Percentiles rank a stretch among this genome's conserved stretches.
Conservation (phyloP, 106 monocot species). For the Xerophyta viscosa region DNA sequence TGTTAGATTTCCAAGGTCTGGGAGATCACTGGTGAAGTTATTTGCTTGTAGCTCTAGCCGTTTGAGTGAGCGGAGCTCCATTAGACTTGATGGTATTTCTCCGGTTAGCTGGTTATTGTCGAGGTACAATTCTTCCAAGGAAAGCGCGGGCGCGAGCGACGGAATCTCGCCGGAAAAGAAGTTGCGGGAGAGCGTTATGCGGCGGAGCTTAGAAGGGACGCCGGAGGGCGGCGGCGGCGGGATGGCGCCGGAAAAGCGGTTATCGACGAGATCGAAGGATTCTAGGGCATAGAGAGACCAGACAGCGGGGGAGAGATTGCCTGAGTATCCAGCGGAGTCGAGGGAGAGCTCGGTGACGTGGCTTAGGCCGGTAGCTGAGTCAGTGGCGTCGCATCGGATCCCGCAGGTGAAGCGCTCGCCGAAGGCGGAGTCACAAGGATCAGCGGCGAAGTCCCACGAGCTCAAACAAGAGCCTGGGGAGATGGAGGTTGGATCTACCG, state of each 20-base stretch:
- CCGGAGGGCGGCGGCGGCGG: conserved; percentile 21
- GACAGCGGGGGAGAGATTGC: conserved; percentile 28
- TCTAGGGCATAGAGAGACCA: conserved; percentile 46
- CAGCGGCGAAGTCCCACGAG: conserved; percentile 67
- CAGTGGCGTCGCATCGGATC: conserved; percentile 47
- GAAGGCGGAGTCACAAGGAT: conserved; percentile 64
- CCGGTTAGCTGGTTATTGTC: conserved; percentile 42
- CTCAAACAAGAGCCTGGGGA: conserved; percentile 48
- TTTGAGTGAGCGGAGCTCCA: conserved; percentile 10
- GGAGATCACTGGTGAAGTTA: conserved; percentile 40
- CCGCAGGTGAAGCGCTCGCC: conserved; percentile 55
- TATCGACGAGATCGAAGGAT: conserved; percentile 43
- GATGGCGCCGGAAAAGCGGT: conserved; percentile 41
- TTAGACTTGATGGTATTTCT: conserved; percentile 7
- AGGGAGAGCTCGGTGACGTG: conserved; percentile 61
- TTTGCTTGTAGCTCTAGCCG: conserved; percentile 48
- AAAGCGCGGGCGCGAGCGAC: conserved; percentile 1
- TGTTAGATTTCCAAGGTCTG: conserved; percentile 18
- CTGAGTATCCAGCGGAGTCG: conserved; percentile 55
- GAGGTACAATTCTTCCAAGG: conserved; percentile 41
- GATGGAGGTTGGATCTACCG: conserved; percentile 31
- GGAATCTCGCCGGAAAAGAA: conserved; percentile 53
- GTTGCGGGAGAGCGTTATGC: conserved; percentile 58
- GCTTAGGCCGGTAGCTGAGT: conserved; percentile 14
- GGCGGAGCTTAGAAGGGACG: conserved; percentile 25